Evolutionary conservation across 257 asterid genomes (phyloP).

Genomic region (Solanum etuberosum): DNA sequence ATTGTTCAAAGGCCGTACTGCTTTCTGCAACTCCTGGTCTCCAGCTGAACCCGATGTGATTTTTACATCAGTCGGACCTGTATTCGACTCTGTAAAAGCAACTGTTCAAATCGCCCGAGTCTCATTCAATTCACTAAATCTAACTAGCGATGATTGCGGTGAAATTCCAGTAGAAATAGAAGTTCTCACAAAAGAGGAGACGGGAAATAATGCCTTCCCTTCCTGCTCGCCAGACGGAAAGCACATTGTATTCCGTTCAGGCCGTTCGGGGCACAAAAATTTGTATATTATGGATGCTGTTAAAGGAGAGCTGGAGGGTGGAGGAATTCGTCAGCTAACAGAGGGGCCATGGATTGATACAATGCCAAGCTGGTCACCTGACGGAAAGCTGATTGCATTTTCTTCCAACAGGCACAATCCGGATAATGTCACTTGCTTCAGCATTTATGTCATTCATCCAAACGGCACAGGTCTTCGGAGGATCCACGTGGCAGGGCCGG

Average conservation of each 20-base stretch:
- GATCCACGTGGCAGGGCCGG: slow-evolving; percentile 32
- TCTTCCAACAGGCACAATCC: slow-evolving; percentile 73
- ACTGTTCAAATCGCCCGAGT: slow-evolving; percentile 70
- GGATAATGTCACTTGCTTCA: slow-evolving; percentile 25
- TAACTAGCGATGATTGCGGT: slow-evolving; percentile 12
- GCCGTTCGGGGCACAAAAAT: slow-evolving; percentile 72
- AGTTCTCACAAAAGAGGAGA: slow-evolving; percentile 47
- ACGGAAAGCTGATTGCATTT: slow-evolving; percentile 63
- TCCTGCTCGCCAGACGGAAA: slow-evolving; percentile 79
- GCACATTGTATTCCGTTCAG: slow-evolving; percentile 58
- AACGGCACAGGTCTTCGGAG: slow-evolving; percentile 47
- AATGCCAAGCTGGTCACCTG: slow-evolving; percentile 91
- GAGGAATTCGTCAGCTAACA: slow-evolving; percentile 44
- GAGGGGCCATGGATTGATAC: slow-evolving; percentile 84
- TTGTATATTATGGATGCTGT: slow-evolving; percentile 56
- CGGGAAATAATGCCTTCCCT: slow-evolving; percentile 82
- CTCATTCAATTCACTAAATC: slow-evolving; percentile 25
- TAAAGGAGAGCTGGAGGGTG: slow-evolving; percentile 49
- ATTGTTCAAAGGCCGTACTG: slow-evolving; percentile 28
- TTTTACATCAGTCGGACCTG: slow-evolving; percentile 63
- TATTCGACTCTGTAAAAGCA: slow-evolving; percentile 34
- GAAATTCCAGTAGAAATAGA: slow-evolving; percentile 32
- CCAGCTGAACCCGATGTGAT: slow-evolving; percentile 52
- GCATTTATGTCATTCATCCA: slow-evolving; percentile 41
- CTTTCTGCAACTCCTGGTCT: slow-evolving; percentile 62